phyloP scores from a whole-genome alignment of 441 rosid genomes.

The Adansonia gregorii region DNA sequence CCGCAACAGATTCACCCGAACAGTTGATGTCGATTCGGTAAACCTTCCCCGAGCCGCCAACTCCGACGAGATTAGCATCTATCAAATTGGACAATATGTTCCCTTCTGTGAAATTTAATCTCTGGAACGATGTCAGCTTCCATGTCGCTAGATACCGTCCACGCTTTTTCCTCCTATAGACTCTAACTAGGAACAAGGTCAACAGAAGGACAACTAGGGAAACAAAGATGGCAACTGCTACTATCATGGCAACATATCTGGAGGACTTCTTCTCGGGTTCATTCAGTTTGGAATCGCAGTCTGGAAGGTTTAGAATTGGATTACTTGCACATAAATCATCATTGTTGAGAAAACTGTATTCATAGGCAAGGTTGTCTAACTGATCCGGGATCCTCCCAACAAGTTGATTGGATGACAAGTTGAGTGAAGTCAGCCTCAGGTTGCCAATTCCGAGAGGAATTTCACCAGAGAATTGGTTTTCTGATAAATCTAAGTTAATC shows the following conservation, averaged over 20 bases:
- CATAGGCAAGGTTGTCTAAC: not conserved
- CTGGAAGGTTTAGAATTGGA: not conserved
- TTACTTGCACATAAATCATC: not conserved
- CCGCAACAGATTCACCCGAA: not conserved
- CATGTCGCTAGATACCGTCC: not conserved
- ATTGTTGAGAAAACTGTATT: not conserved
- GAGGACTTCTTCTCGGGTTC: not conserved
- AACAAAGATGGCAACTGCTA: not conserved
- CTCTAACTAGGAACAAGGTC: slow-evolving; percentile 3
- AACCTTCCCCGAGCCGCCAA: not conserved
- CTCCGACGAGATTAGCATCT: not conserved
- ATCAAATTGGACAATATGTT: not conserved
- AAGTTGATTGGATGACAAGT: slow-evolving; percentile 7
- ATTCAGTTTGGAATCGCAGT: not conserved
- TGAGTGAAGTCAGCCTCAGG: not conserved
- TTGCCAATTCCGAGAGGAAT: not conserved
- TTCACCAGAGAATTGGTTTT: slow-evolving; percentile 4
- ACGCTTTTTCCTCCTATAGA: not conserved
- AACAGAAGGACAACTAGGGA: not conserved
- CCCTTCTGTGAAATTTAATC: not conserved
- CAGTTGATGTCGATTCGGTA: not conserved
- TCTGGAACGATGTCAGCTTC: slow-evolving; percentile 1
- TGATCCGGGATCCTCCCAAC: not conserved
- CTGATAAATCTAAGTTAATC: not conserved
- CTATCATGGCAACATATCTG: not conserved